Evolutionary conservation across 2,329 filamentous ascomycete genomes (phyloP), one percentile per base, ranked within the genome.

Genomic region (Venturia asperata): DNA sequence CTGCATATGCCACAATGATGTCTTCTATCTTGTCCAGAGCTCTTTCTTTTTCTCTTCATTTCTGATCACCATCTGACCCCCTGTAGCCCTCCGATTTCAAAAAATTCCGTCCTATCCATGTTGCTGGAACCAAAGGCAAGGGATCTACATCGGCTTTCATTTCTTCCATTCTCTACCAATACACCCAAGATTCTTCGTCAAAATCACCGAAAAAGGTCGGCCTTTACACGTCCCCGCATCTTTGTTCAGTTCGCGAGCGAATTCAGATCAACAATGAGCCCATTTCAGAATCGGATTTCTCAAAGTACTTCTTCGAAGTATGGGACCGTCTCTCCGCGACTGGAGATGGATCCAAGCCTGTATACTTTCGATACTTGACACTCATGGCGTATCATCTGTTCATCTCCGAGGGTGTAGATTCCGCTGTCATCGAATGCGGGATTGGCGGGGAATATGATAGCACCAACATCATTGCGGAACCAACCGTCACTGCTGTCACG

Each of bases 91-190:
- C 82, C 17, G 84, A 87, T 66, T 81, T 88, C 69, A 79, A 86
- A 68, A 76, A 73, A 11, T 72, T 88, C 67, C 87, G 83, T 66
- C 78, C 82, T 69, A 85, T 97, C 67, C 93, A 97, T 74, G 86
- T 97, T 58, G 90, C 93, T 0, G 93, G 93, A 15, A 97, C 92
- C 5, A 97, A 97, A 75, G 93, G 93, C 67, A 97, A 97, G 75
- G 92, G 92, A 49, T 94, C 90, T 2, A 92, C 91, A 0, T 91
- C 89, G 69, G 89, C 92, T 11, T 93, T 92, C 74, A 84, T 91
- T 24, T 91, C 91, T 17, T 87, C 87, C 2, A 90, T 96, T 68
- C 80, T 96, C n/a, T 78, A 81, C 3, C 84, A 87, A 70, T 87
- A 88, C 72, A 71, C 79, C 71, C 41, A 61, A 41, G n/a, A 52